Evolutionary conservation across 192 early-diverging fungal genomes (phyloP), one percentile per base, ranked within the genome.

Genomic region (Umbelopsis isabellina): DNA sequence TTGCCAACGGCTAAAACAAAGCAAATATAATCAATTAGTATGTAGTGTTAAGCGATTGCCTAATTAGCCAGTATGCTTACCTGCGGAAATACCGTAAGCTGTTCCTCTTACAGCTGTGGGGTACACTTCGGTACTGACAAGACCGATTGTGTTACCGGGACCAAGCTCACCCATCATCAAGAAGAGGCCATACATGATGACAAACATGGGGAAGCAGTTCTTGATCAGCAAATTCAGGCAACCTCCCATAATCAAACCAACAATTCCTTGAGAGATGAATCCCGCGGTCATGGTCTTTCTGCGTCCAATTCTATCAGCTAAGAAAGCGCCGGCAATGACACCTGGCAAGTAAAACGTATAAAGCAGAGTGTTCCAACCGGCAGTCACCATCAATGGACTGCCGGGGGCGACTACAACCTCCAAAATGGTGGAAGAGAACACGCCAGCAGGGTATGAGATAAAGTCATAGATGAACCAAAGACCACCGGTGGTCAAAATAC

Each of bases 341-440:
- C 87, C 87, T 30, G 87, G 87, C 4, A 88, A 74, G 61, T 82
- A 88, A 70, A 88, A 87, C 8, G 70, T 67, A 67, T 80, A 78
- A 16, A 88, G 52, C 27, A 88, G 80, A 22, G 88, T 66, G 25
- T 80, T 77, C 85, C 86, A 88, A 48, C 80, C 79, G 2, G 78
- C 75, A 27, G 78, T 84, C 35, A 77, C 46, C 16, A 84, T 79
- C 11, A 83, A 67, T 0, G 77, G 70, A 0, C 76, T 75, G 2
- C 71, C 61, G 13, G 65, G 49, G 3, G 79, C 20, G 0, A 79
- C 78, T 0, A 80, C 66, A 16, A 50, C 66, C 3, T 69, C 67
- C 25, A 84, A 72, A 61, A 84, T 84, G 30, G 73, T 78, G 10
- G 75, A 70, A 30, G 79, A 84, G 49, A 84, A 84, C 20, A 75